A percentile compares a stretch with the other conserved stretches of the same genome.
phyloP scores from a whole-genome alignment of 257 asterid genomes.

The Fraxinus excelsior region DNA sequence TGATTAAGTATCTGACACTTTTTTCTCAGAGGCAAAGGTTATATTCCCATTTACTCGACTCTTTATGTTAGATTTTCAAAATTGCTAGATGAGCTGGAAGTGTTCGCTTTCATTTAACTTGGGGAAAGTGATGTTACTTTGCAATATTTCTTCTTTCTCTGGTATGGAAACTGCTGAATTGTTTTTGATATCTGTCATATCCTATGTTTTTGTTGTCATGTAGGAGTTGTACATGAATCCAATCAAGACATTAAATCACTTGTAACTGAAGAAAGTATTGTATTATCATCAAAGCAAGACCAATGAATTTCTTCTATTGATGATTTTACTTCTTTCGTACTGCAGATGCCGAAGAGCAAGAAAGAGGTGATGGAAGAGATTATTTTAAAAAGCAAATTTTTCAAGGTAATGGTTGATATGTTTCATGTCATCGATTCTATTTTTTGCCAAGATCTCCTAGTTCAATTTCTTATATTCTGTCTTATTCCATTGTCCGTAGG shows the following conservation, averaged over 20 bases:
- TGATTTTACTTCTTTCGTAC: constrained; percentile 17
- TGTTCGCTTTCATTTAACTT: neutral
- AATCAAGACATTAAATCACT: neutral
- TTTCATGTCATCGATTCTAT: constrained; percentile 9
- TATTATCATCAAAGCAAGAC: neutral
- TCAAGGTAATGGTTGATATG: constrained; percentile 59
- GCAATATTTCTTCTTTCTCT: neutral
- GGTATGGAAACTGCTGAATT: neutral
- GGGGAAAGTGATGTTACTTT: neutral
- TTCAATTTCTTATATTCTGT: constrained; percentile 18
- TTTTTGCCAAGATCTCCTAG: constrained; percentile 12
- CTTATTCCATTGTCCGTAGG: constrained; percentile 46
- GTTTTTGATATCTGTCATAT: too few relatives aligned
- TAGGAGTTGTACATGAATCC: too few relatives aligned
- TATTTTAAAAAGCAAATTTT: constrained; percentile 83
- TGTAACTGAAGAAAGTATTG: neutral
- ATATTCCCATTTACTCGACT: too few relatives aligned
- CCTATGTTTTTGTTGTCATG: too few relatives aligned
- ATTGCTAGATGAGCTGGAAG: neutral
- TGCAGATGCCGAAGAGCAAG: constrained; percentile 86
- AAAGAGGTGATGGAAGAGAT: constrained; percentile 95
- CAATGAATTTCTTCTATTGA: constrained; percentile 29
- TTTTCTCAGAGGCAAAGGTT: too few relatives aligned
- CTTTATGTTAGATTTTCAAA: too few relatives aligned
- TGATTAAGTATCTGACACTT: too few relatives aligned